A percentile compares a stretch with the other conserved stretches of the same genome.
Evolutionary conservation across 2,329 filamentous ascomycete genomes (phyloP).

Genomic region (Epichloe scottii): DNA sequence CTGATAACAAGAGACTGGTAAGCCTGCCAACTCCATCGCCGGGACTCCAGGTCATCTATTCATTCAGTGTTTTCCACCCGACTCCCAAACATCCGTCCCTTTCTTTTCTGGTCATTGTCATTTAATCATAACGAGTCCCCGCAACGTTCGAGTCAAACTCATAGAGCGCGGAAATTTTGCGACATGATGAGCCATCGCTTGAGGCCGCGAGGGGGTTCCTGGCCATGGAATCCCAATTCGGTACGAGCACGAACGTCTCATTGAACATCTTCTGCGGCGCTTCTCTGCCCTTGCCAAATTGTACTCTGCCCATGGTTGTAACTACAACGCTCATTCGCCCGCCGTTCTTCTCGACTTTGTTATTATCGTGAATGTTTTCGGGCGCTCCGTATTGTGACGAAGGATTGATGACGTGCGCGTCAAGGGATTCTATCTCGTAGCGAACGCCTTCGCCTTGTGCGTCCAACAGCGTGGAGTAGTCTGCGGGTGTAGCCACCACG

Average conservation of each 20-base stretch:
- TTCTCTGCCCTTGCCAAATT: constrained; percentile 51
- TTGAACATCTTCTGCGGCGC: constrained; percentile 58
- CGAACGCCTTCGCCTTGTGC: constrained; percentile 43
- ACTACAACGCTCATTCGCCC: constrained; percentile 57
- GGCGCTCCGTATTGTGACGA: constrained; percentile 47
- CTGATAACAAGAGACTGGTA: not conserved
- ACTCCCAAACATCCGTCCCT: not conserved
- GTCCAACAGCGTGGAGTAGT: constrained; percentile 57
- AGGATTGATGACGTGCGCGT: constrained; percentile 67
- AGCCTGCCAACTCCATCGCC: not conserved
- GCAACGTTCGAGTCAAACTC: constrained; percentile 4
- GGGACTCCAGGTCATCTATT: not conserved
- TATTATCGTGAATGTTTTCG: constrained; percentile 27
- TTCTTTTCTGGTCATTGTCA: constrained; percentile 4
- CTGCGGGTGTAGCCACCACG: constrained; percentile 44
- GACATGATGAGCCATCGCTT: constrained; percentile 56
- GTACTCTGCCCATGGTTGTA: constrained; percentile 60
- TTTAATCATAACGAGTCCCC: not conserved
- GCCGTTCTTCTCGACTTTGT: constrained; percentile 35
- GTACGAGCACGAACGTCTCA: constrained; percentile 71
- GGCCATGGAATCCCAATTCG: constrained; percentile 51
- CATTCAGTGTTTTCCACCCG: not conserved
- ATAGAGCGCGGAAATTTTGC: constrained; percentile 56
- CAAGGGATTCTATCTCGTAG: constrained; percentile 65
- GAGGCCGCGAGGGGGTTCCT: constrained; percentile 37